Conservation (phyloP, 2,329 filamentous ascomycete genomes). For the Coleophoma cylindrospora region DNA sequence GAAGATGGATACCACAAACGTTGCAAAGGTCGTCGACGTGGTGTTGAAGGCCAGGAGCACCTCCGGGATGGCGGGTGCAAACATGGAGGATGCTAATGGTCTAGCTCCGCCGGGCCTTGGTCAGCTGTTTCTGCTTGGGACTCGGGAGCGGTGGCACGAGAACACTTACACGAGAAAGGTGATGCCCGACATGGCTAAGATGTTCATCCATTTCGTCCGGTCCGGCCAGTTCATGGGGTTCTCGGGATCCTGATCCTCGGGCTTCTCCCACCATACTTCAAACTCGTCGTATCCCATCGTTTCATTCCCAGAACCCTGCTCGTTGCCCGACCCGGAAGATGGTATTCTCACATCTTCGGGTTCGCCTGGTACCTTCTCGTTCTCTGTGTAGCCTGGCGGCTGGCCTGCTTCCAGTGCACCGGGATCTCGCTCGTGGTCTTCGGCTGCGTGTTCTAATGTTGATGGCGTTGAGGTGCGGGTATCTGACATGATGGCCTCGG, state of each 20-base stretch:
- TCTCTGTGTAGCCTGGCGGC: too few relatives aligned
- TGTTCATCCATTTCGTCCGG: slow-evolving; percentile 5
- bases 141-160: neutral
- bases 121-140: neutral
- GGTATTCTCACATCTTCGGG: too few relatives aligned
- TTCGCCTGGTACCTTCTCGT: too few relatives aligned
- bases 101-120: slow-evolving; percentile 3
- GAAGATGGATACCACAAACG: slow-evolving; percentile 54
- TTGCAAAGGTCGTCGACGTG: slow-evolving; percentile 37
- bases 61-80: slow-evolving; percentile 41
- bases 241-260: slow-evolving; percentile 6
- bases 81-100: slow-evolving; percentile 42
- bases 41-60: slow-evolving; percentile 40
- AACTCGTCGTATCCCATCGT: neutral
- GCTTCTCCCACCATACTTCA: slow-evolving; percentile 6
- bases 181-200: slow-evolving; percentile 12
- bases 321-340: too few relatives aligned
- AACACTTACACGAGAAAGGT: slow-evolving; percentile 14
- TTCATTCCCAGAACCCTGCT: too few relatives aligned
- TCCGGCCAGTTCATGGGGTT: slow-evolving; percentile 13
- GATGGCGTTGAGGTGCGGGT: too few relatives aligned
- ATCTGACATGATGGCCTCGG: too few relatives aligned
- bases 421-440: too few relatives aligned
- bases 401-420: too few relatives aligned
- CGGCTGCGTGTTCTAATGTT: too few relatives aligned